A percentile compares a stretch with the other conserved stretches of the same genome.
phyloP scores from a whole-genome alignment of 768 basidiomycete species.

The Termitomyces bulborhizus region DNA sequence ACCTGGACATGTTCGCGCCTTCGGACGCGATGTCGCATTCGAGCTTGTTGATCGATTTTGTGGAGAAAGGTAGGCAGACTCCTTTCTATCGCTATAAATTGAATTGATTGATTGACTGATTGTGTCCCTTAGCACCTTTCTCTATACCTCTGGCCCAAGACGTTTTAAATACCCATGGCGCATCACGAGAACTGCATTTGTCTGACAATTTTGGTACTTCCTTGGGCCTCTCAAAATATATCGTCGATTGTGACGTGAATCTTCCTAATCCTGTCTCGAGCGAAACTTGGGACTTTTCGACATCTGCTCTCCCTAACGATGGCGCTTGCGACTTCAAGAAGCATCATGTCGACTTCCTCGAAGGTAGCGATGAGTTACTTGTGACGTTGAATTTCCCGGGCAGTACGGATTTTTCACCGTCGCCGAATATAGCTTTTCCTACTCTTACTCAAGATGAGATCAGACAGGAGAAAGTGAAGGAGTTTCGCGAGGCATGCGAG shows the following conservation, averaged over 20 bases:
- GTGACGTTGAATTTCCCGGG: not conserved
- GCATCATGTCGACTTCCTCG: not conserved
- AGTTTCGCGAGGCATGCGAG: slow-evolving; percentile 27
- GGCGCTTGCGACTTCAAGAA: not conserved
- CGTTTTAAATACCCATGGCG: too few relatives aligned
- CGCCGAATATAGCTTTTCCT: not conserved
- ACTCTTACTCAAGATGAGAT: slow-evolving; percentile 8
- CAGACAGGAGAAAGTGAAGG: slow-evolving; percentile 23
- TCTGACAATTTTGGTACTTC: too few relatives aligned
- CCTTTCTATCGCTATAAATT: too few relatives aligned
- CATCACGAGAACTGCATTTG: too few relatives aligned
- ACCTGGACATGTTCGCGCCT: too few relatives aligned
- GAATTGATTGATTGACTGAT: too few relatives aligned
- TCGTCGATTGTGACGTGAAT: not conserved
- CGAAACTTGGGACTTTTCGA: not conserved
- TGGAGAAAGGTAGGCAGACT: not conserved
- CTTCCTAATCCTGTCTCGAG: too few relatives aligned
- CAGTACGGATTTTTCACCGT: not conserved
- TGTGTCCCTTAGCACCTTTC: not conserved
- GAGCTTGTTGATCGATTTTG: not conserved
- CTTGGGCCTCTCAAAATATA: not conserved
- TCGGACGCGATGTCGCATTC: too few relatives aligned
- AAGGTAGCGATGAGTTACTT: not conserved
- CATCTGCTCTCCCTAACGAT: not conserved
- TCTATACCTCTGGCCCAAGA: not conserved